Conservation (phyloP, 352 stramenopile genomes). For the Phytophthora sojae region DNA sequence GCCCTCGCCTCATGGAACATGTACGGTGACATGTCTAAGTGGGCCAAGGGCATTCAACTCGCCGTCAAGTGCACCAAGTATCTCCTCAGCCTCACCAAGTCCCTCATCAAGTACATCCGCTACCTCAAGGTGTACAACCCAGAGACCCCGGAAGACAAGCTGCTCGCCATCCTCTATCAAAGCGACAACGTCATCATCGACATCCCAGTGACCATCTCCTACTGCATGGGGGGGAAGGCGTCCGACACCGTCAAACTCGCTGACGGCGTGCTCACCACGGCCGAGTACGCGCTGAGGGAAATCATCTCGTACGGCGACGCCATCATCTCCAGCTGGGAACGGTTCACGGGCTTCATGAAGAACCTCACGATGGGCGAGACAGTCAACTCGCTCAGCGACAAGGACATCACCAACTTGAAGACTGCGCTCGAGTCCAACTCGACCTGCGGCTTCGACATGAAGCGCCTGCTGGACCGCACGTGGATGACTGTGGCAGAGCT, state of each 20-base stretch:
- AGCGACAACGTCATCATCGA: slow-evolving; percentile 56
- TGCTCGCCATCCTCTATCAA: slow-evolving; percentile 47
- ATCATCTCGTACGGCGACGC: slow-evolving; percentile 39
- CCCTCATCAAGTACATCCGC: slow-evolving; percentile 42
- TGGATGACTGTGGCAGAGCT: slow-evolving; percentile 46
- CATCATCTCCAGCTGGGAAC: slow-evolving; percentile 39
- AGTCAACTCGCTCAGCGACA: slow-evolving; percentile 16
- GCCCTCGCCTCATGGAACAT: slow-evolving; percentile 29
- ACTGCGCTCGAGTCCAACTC: slow-evolving; percentile 36
- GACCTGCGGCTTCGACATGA: slow-evolving; percentile 44
- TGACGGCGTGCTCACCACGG: slow-evolving; percentile 41
- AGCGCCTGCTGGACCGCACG: slow-evolving; percentile 40
- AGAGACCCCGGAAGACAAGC: slow-evolving; percentile 42
- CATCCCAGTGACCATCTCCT: slow-evolving; percentile 51
- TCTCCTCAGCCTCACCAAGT: slow-evolving; percentile 47
- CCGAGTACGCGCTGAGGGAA: slow-evolving; percentile 43
- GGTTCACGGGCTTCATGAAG: slow-evolving; percentile 44
- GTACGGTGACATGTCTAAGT: slow-evolving; percentile 40
- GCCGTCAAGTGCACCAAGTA: slow-evolving; percentile 49
- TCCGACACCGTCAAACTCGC: slow-evolving; percentile 43
- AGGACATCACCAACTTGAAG: slow-evolving; percentile 37
- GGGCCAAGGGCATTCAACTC: slow-evolving; percentile 28
- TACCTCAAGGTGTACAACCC: slow-evolving; percentile 41
- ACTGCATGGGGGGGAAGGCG: slow-evolving; percentile 43
- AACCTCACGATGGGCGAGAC: slow-evolving; percentile 37